A percentile compares a stretch with the other conserved stretches of the same genome.
Evolutionary conservation across 1,284 basidiomycete genomes (phyloP).

Genomic region (Cryptococcus sp.): DNA sequence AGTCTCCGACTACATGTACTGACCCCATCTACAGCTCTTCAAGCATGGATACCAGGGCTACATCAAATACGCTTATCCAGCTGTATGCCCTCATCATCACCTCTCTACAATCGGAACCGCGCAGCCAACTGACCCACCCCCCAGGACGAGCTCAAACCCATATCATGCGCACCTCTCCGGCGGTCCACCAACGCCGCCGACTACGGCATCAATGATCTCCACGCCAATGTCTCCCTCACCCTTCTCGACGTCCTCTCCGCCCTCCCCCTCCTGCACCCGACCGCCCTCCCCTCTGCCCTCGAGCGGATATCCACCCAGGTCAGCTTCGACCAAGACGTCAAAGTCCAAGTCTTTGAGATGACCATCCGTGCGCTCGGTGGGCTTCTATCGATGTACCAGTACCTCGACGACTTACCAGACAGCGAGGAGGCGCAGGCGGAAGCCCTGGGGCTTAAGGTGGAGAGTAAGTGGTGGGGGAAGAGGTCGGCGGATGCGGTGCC

Average conservation of each 20-base stretch:
- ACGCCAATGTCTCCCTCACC: constrained; percentile 56
- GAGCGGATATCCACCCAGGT: constrained; percentile 28
- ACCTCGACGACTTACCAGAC: constrained; percentile 54
- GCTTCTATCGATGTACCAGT: constrained; percentile 79
- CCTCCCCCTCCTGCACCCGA: constrained; percentile 38
- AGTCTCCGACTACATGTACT: too few relatives aligned
- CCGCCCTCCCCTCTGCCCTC: constrained; percentile 36
- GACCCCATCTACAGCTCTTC: constrained; percentile 32
- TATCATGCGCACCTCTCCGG: constrained; percentile 64
- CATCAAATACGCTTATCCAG: constrained; percentile 48
- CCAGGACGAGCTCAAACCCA: constrained; percentile 67
- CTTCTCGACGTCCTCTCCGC: constrained; percentile 45
- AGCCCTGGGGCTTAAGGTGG: constrained; percentile 17
- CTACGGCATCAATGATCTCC: constrained; percentile 64
- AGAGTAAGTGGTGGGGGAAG: constrained; percentile 7
- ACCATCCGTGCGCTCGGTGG: constrained; percentile 87
- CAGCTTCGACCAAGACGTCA: constrained; percentile 50
- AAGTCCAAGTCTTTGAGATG: constrained; percentile 61
- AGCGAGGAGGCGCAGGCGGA: constrained; percentile 18
- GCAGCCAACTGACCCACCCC: not conserved
- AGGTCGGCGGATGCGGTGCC: not conserved
- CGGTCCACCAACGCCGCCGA: constrained; percentile 34
- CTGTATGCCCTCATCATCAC: constrained; percentile 19
- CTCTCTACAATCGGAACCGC: not conserved
- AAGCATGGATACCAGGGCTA: constrained; percentile 47